Percentiles rank a stretch among this genome's conserved stretches.
phyloP scores from a whole-genome alignment of 345 rosid species.

The Citropsis articulata region DNA sequence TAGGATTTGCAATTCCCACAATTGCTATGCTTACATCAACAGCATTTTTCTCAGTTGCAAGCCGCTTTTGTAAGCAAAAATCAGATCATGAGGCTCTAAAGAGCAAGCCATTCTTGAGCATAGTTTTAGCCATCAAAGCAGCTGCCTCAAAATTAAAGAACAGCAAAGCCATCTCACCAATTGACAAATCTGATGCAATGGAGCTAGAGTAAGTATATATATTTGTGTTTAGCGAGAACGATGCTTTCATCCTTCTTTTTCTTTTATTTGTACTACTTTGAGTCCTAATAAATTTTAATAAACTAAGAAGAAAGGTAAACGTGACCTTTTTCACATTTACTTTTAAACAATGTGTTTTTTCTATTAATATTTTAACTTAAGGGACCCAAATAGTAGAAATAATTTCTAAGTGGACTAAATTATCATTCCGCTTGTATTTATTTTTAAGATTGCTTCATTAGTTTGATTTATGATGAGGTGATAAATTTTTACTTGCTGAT shows the following conservation, averaged over 20 bases:
- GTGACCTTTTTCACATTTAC: too few species aligned
- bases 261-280: too few species aligned
- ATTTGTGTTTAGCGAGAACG: neutral
- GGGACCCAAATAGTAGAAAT: too few species aligned
- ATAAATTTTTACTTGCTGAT: neutral
- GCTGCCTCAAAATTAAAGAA: constrained; percentile 24
- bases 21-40: constrained; percentile 59
- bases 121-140: constrained; percentile 38
- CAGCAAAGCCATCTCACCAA: constrained; percentile 35
- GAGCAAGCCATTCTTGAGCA: constrained; percentile 23
- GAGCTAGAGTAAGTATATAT: constrained; percentile 75
- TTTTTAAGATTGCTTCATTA: neutral
- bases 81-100: constrained; percentile 12
- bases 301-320: too few species aligned
- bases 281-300: too few species aligned
- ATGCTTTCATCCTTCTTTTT: too few species aligned
- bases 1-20: constrained; percentile 83
- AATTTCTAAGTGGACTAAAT: neutral
- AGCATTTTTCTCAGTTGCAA: constrained; percentile 53
- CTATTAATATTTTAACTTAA: too few species aligned
- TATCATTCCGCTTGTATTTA: neutral
- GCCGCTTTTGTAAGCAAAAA: constrained; percentile 42
- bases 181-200: constrained; percentile 34
- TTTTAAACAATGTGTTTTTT: too few species aligned
- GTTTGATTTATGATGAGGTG: neutral